phyloP scores from a whole-genome alignment of 2,329 filamentous ascomycete genomes.

The Lachnellula hyalina region DNA sequence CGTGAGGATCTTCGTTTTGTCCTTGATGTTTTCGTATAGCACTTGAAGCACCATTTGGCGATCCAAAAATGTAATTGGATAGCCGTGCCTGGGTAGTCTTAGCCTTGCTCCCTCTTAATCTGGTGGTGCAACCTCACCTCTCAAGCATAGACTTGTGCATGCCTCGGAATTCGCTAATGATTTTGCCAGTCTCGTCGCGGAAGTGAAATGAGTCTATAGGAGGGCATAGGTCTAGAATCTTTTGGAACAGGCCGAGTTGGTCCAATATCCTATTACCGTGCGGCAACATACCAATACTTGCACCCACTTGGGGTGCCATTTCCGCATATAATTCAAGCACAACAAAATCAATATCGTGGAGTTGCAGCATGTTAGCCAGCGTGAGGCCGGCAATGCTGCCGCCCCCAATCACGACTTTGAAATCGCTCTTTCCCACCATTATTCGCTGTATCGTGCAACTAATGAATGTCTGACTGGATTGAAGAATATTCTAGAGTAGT shows the following conservation, averaged over 20 bases:
- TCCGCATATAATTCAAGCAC: constrained; percentile 40
- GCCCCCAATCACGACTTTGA: constrained; percentile 54
- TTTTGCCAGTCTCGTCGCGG: constrained; percentile 9
- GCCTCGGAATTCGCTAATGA: too few species aligned
- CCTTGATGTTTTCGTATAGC: constrained; percentile 12
- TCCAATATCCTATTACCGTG: constrained; percentile 43
- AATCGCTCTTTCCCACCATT: constrained; percentile 30
- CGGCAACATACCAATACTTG: constrained; percentile 41
- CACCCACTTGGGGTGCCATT: constrained; percentile 42
- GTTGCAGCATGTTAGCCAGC: constrained; percentile 42
- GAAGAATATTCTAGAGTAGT: too few species aligned
- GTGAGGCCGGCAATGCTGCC: constrained; percentile 44
- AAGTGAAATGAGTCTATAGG: not conserved
- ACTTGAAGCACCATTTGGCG: constrained; percentile 14
- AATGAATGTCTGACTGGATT: too few species aligned
- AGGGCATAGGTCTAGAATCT: not conserved
- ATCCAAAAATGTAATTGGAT: constrained; percentile 8
- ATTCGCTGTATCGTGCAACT: not conserved
- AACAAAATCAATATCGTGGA: constrained; percentile 41
- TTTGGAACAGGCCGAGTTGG: constrained; percentile 41
- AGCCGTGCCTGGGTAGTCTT: constrained; percentile 13
- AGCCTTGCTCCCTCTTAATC: not conserved
- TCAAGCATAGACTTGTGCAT: too few species aligned
- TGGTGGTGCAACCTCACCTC: too few species aligned
- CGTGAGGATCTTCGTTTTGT: constrained; percentile 21